Base-by-base conservation (phyloP, 176 grass and related monocot species). In the Lolium multiflorum region DNA sequence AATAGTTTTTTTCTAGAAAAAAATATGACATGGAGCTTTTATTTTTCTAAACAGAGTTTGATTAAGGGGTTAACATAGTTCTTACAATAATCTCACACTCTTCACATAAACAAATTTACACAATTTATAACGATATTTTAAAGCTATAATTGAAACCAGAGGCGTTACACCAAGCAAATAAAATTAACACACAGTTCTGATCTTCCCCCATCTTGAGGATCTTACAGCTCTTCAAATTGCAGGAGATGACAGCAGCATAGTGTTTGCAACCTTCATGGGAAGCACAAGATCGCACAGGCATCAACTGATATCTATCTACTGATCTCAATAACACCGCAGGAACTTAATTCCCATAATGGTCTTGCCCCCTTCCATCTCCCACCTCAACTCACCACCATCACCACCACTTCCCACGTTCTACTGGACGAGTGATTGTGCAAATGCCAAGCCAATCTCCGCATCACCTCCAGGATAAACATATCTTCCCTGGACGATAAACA, bases 361-460 rank as follows among this genome's bases (percentile, higher is more conserved):
- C 50, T 7, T 66, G 18, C 25, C 76, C 44, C 41, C 76, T 47
- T 81, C 85, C 50, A 76, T 63, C 80, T 68, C 80, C 65, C 57
- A 49, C 24, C 82, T 82, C 39, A 71, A 71, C 67, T 48, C 72
- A 51, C 44, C 73, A 52, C 47, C 72, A 78, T 59, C 91, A 96
- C 78, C 35, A 96, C 78, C 35, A 93, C 91, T 85, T 81, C 74
- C 77, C 91, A 96, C 94, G 91, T 90, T 83, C 87, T 89, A 81
- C 69, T 67, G 41, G 67, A 49, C 14, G 81, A 79, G 81, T 79
- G 71, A 78, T 82, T 92, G 78, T 73, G 66, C 86, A 74, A 79
- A 65, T 84, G 69, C 71, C 71, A 74, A 74, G 83, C 81, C 41
- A 85, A 82, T 89, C 4, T 44, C 59, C 71, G 15, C 49, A 37